A percentile compares a stretch with the other conserved stretches of the same genome.
Evolutionary conservation across 768 basidiomycete genomes (phyloP).

Genomic region (Pleurotus giganteus): DNA sequence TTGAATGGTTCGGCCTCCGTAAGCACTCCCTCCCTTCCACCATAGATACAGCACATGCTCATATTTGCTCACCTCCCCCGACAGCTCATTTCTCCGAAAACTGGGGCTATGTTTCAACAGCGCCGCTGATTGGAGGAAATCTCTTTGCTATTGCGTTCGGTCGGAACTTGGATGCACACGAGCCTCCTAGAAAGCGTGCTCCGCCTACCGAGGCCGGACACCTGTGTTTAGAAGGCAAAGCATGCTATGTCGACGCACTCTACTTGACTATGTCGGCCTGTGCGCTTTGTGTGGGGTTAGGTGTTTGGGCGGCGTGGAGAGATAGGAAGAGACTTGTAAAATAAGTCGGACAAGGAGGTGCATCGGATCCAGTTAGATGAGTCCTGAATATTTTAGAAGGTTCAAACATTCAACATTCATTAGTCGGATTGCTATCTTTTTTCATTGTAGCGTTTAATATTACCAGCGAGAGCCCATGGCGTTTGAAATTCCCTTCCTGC

Average conservation of each 20-base stretch:
- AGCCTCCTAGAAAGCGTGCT: conserved; percentile 13
- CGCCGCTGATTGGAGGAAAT: conserved; percentile 79
- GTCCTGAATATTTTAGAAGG: no score
- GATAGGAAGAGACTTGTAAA: conserved; percentile 37
- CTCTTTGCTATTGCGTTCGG: conserved; percentile 85
- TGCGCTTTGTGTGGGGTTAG: conserved; percentile 41
- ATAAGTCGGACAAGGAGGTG: no score
- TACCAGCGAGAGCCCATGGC: no score
- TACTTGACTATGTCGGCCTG: conserved; percentile 50
- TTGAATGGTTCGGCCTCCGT: conserved; percentile 92
- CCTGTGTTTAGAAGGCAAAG: conserved; percentile 50
- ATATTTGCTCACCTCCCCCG: neutral
- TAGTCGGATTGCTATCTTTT: no score
- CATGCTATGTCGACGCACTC: conserved; percentile 60
- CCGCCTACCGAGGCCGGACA: neutral
- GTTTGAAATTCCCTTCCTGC: no score
- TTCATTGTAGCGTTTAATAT: no score
- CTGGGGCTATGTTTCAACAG: conserved; percentile 76
- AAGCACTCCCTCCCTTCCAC: conserved; percentile 26
- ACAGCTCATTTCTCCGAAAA: conserved; percentile 34
- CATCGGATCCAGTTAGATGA: no score
- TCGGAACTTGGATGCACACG: conserved; percentile 74
- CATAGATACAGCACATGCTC: neutral
- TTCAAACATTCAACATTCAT: no score
- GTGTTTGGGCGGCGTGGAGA: conserved; percentile 49